phyloP scores from a whole-genome alignment of 2,329 filamentous ascomycete species.

The Claviceps humidiphila region DNA sequence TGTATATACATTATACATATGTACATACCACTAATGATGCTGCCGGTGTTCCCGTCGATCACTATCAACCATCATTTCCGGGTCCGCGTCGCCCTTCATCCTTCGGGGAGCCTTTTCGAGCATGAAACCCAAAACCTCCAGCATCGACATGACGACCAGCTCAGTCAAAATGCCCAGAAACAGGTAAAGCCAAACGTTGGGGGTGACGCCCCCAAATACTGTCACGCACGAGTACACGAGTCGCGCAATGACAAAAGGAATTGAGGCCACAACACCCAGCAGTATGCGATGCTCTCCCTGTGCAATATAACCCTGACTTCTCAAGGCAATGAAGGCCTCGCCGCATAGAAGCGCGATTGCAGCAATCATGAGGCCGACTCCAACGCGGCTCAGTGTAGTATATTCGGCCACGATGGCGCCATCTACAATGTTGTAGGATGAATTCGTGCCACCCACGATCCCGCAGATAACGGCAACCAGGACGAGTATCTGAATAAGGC shows the following conservation, averaged over 20 bases:
- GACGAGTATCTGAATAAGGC: not conserved
- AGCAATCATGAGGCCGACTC: conserved; percentile 18
- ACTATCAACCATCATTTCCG: not conserved
- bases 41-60: not conserved
- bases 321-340: conserved; percentile 24
- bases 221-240: conserved; percentile 17
- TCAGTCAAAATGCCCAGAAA: conserved; percentile 21
- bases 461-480: not conserved
- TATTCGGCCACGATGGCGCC: conserved; percentile 16
- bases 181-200: conserved; percentile 19
- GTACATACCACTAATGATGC: not conserved
- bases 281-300: conserved; percentile 43
- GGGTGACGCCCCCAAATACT: conserved; percentile 15
- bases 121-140: not conserved
- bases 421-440: conserved; percentile 9
- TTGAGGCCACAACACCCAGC: conserved; percentile 22
- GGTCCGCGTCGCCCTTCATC: not conserved
- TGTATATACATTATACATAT: too few species aligned
- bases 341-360: conserved; percentile 28
- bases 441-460: not conserved
- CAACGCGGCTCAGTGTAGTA: conserved; percentile 8
- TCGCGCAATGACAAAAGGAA: conserved; percentile 22
- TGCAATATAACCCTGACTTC: conserved; percentile 25
- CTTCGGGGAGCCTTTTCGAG: not conserved
- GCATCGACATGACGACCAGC: conserved; percentile 17